Conservation (phyloP, 2,329 filamentous ascomycete species). For the Coleophoma eucalyptorum region DNA sequence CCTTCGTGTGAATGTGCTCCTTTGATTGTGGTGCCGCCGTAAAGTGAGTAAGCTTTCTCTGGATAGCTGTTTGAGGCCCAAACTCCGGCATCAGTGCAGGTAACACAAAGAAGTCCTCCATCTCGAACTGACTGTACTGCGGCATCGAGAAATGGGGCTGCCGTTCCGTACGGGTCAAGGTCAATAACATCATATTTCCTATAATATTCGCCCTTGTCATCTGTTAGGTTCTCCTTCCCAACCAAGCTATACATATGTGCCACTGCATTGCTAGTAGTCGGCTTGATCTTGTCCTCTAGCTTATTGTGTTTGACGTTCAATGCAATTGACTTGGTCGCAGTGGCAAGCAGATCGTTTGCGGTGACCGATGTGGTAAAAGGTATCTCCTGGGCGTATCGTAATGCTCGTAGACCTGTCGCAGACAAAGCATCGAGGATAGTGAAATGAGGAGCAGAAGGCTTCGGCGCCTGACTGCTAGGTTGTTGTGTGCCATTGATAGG, state of each 20-base stretch:
- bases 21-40: slow-evolving; percentile 85
- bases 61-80: slow-evolving; percentile 93
- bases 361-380: slow-evolving; percentile 79
- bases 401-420: slow-evolving; percentile 83
- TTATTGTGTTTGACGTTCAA: slow-evolving; percentile 83
- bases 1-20: slow-evolving; percentile 84
- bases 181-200: slow-evolving; percentile 91
- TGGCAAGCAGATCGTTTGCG: slow-evolving; percentile 81
- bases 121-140: slow-evolving; percentile 81
- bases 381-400: slow-evolving; percentile 89
- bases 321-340: slow-evolving; percentile 76
- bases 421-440: slow-evolving; percentile 94
- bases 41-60: slow-evolving; percentile 92
- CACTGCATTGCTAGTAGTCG: slow-evolving; percentile 78
- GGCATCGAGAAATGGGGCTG: slow-evolving; percentile 86
- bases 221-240: slow-evolving; percentile 32
- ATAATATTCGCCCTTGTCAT: slow-evolving; percentile 27
- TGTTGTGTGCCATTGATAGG: background rate
- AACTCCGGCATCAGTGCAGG: slow-evolving; percentile 92
- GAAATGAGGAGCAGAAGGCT: slow-evolving; percentile 40
- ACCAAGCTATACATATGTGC: slow-evolving; percentile 85
- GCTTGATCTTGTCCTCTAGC: slow-evolving; percentile 64
- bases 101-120: slow-evolving; percentile 88
- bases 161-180: slow-evolving; percentile 92
- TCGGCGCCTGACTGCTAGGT: background rate